Evolutionary conservation across 2,329 filamentous ascomycete genomes (phyloP), one percentile per base, ranked within the genome.

Genomic region (Ustulina deusta): DNA sequence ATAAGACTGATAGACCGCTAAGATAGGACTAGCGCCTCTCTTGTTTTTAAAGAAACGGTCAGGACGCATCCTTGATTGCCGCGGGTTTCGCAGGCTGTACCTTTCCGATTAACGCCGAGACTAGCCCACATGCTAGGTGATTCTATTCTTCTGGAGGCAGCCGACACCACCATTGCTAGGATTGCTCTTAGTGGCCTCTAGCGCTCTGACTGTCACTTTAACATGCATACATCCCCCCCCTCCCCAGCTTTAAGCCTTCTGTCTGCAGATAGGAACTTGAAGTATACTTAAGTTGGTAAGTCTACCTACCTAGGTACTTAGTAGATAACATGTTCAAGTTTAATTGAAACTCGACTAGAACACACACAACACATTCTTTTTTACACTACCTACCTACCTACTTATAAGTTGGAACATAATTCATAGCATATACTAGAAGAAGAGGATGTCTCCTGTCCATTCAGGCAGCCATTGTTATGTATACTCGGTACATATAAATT

Each of bases 11-110:
- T 42, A 29, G 22, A 44, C 2, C 34, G 54, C 61, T 58, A 61
- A 54, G 64, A 68, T 20, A 52, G 63, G 68, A 44, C 65, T 71
- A 71, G 70, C 61, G 70, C 38, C 25, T 15, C 27, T 29, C 3
- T 17, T 4, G 44, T 34, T 32, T 22, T 13, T 52, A 64, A 52
- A 58, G n/a, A 27, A 6, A 64, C 61, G 34, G 61, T 63, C 61
- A 3, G 17, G 15, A 17, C 51, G 9, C 32, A n/a, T 9, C 27
- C 10, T 52, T 7, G 34, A 34, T 13, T 15, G 27, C 9, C 49
- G 49, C 5, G 13, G 27, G 38, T 7, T 7, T n/a, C 4, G 11
- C 49, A 2, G 17, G 40, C 15, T 2, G 27, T 51, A 51, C 25
- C 25, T 29, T 29, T 13, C 48, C 11, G 13, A 56, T n/a, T 17